Base-by-base conservation (phyloP, 352 stramenopile species). In the Pythium scleroteichum region DNA sequence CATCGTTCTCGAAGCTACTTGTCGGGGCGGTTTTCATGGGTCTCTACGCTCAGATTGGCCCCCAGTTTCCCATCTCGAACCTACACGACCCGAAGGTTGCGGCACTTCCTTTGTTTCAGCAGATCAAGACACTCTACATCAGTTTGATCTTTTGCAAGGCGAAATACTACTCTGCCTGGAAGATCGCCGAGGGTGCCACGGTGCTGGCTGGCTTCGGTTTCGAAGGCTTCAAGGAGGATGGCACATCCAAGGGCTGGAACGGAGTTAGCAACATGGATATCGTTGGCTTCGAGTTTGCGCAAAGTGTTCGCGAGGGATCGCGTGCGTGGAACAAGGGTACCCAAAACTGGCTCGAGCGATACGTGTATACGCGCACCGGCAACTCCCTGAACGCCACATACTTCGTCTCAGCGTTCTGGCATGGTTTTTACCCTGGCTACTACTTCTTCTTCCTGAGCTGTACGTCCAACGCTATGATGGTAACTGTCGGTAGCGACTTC, bases 161-260 rank as follows among this genome's bases (percentile, higher is more conserved):
- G 64, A 98, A 98, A 79, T 99, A 99, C 76, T 99, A 98, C 78
- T 94, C 96, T 60, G 95, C 91, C 17, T 99, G 95, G 96, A 98
- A 98, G 70, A 71, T 88, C 23, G 77, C 85, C 8, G 85, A 96
- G 49, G 87, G 88, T 2, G 76, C 89, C 4, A 90, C 81, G 4
- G 78, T 97, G 17, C 67, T 97, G n/a, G 83, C 68, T 16, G 88
- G 88, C 49, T 87, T 88, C 58, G 96, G 96, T 19, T 99, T 98
- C 64, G 91, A 98, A 69, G 96, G 96, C 20, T 98, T 98, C 62
- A 73, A 95, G 40, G 79, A 87, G n/a, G 76, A 97, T 19, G 92
- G 88, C 33, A 74, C 82, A 8, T 68, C 78, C 38, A 92, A 87
- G 56, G 94, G 94, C 55, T 99, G 95, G 95, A 91, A 97, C 53